Evolutionary conservation across 2,329 filamentous ascomycete species (phyloP).

Genomic region (Leptographium radiaticola): DNA sequence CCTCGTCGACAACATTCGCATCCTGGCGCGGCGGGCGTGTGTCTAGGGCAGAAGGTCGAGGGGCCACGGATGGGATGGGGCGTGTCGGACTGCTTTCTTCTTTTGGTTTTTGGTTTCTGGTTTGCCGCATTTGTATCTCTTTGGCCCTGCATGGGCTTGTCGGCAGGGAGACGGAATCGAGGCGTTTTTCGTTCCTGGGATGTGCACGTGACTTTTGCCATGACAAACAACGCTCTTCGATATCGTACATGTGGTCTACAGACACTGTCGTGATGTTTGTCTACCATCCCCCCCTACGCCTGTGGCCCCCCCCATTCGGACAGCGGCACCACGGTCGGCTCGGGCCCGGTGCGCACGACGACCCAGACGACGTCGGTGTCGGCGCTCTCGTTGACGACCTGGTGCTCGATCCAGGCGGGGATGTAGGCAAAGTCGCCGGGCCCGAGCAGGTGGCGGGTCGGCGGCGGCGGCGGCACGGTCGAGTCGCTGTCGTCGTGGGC

Average conservation of each 20-base stretch:
- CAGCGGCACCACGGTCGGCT: conserved; percentile 49
- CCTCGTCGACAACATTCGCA: conserved; percentile 59
- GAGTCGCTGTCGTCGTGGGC: conserved; percentile 28
- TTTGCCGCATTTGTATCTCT: neutral
- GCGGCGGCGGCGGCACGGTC: conserved; percentile 21
- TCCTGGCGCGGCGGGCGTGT: conserved; percentile 25
- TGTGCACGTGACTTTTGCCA: neutral
- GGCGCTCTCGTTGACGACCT: conserved; percentile 53
- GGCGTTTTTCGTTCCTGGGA: no score
- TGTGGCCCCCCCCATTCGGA: conserved; percentile 46
- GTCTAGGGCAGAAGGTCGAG: neutral
- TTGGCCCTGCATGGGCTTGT: neutral
- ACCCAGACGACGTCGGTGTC: conserved; percentile 46
- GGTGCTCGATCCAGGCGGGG: conserved; percentile 58
- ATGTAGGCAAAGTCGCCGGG: conserved; percentile 59
- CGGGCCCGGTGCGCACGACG: conserved; percentile 47
- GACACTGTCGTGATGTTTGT: no score
- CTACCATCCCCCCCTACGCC: conserved; percentile 6
- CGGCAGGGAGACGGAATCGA: neutral
- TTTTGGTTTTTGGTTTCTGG: neutral
- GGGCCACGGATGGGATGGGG: conserved; percentile 15
- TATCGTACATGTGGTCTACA: no score
- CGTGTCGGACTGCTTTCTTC: no score
- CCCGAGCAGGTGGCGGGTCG: conserved; percentile 40
- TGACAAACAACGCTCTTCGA: no score